Evolutionary conservation across 2,329 filamentous ascomycete genomes (phyloP).

Genomic region (Phyllosticta citrichinensis): DNA sequence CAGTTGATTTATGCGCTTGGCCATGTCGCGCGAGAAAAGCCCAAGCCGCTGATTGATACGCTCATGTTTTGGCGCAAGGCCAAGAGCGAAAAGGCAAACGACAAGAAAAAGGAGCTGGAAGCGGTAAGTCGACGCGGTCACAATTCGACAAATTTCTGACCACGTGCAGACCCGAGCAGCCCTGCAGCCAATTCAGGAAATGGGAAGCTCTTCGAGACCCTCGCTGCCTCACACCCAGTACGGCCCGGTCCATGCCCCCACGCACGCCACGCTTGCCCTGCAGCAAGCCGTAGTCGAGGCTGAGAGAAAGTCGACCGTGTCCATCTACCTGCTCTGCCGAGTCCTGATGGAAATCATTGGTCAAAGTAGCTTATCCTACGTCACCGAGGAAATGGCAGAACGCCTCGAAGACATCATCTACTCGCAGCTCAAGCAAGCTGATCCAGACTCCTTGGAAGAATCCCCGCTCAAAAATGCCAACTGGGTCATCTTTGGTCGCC

Average conservation of each 20-base stretch:
- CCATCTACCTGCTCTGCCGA: constrained; percentile 90
- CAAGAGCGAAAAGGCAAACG: constrained; percentile 73
- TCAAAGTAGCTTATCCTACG: constrained; percentile 71
- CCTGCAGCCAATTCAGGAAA: background rate
- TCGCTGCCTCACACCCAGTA: constrained; percentile 12
- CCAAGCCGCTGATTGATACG: constrained; percentile 88
- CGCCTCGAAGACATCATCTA: constrained; percentile 95
- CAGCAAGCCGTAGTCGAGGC: constrained; percentile 69
- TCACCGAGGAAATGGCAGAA: constrained; percentile 86
- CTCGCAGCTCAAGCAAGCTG: constrained; percentile 81
- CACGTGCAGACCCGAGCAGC: constrained; percentile 18
- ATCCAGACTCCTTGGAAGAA: constrained; percentile 66
- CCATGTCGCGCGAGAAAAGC: constrained; percentile 88
- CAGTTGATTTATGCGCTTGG: constrained; percentile 88
- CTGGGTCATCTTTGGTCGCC: constrained; percentile 86
- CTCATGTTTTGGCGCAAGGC: constrained; percentile 98
- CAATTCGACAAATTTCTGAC: constrained; percentile 11
- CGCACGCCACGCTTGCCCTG: constrained; percentile 29
- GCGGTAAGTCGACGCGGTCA: constrained; percentile 1
- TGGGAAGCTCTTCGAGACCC: background rate
- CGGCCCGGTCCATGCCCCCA: constrained; percentile 19
- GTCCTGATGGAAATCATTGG: constrained; percentile 90
- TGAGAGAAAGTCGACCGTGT: constrained; percentile 84
- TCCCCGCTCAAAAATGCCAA: constrained; percentile 85
- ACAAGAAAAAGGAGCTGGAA: constrained; percentile 15